These are phyloP conservation scores for Haematococcus sp. DNA, from an alignment of 139 green algal species.

Conservation along the genomic window DNA sequence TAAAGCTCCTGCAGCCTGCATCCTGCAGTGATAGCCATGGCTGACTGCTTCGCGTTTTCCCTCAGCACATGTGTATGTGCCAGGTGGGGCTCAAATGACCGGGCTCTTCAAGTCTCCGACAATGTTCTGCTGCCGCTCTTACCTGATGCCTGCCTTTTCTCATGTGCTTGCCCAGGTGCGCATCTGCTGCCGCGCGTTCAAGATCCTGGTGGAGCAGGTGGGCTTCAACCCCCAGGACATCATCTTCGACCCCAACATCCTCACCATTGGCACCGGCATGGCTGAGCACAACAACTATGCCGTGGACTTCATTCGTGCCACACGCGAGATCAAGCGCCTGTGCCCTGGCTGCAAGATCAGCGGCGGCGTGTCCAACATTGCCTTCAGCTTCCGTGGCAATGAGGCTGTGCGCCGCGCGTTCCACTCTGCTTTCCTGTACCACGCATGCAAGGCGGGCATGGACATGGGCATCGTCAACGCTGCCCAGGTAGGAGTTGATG, in stretches of 20 bases:
- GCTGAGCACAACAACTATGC: conserved; percentile 99
- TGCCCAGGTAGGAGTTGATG: conserved; percentile 42
- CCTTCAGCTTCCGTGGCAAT: conserved; percentile 98
- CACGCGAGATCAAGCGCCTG: conserved; percentile 91
- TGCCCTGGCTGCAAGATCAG: conserved; percentile 96
- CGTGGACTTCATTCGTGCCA: conserved; percentile 97
- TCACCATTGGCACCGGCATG: conserved; percentile 96
- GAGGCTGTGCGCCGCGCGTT: conserved; percentile 92
- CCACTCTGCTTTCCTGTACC: conserved; percentile 93
- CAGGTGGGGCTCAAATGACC: too few species aligned
- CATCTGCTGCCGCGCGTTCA: conserved; percentile 94
- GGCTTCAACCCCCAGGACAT: conserved; percentile 94
- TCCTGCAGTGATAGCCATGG: too few species aligned
- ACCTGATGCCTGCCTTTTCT: too few species aligned
- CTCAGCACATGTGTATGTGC: too few species aligned
- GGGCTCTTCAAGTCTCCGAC: too few species aligned
- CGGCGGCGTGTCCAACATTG: conserved; percentile 97
- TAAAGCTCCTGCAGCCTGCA: too few species aligned
- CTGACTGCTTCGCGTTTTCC: too few species aligned
- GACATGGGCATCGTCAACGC: conserved; percentile 99
- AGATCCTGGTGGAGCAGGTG: conserved; percentile 94
- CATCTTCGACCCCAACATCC: conserved; percentile 99
- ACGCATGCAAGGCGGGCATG: conserved; percentile 94
- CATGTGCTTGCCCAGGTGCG: conserved; percentile 37
- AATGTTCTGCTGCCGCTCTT: too few species aligned